Evolutionary conservation across 768 basidiomycete species (phyloP).

Genomic region (Termitomyces sp.): DNA sequence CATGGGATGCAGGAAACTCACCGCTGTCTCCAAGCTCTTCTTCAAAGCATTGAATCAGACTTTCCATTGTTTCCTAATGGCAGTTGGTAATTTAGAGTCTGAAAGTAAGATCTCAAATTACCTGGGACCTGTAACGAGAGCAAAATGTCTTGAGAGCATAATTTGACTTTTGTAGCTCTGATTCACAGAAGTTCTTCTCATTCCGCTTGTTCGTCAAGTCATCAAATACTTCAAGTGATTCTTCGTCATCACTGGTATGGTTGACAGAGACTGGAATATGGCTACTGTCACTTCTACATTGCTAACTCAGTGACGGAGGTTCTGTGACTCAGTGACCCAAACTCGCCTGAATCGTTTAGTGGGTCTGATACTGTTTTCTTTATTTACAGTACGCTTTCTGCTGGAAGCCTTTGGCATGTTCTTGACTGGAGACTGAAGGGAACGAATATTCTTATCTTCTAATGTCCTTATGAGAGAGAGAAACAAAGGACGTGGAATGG

Average conservation of each 20-base stretch:
- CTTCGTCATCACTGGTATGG: neutral
- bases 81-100: no score
- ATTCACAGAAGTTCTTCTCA: neutral
- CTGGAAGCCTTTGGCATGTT: no score
- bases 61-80: neutral
- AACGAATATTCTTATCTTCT: no score
- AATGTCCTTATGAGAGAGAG: no score
- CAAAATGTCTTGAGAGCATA: constrained; percentile 1
- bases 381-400: neutral
- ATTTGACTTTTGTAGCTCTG: neutral
- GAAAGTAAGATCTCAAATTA: neutral
- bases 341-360: neutral
- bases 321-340: no score
- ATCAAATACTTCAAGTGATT: neutral
- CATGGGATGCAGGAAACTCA: neutral
- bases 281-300: neutral
- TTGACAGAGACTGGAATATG: no score
- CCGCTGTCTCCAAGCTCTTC: neutral
- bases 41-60: neutral
- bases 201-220: neutral
- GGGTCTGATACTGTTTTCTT: neutral
- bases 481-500: no score
- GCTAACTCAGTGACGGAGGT: no score
- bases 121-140: neutral
- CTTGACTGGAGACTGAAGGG: no score